A percentile compares a stretch with the other conserved stretches of the same genome.
phyloP scores from a whole-genome alignment of 108 stramenopile species.

The Cyclotella atomus region DNA sequence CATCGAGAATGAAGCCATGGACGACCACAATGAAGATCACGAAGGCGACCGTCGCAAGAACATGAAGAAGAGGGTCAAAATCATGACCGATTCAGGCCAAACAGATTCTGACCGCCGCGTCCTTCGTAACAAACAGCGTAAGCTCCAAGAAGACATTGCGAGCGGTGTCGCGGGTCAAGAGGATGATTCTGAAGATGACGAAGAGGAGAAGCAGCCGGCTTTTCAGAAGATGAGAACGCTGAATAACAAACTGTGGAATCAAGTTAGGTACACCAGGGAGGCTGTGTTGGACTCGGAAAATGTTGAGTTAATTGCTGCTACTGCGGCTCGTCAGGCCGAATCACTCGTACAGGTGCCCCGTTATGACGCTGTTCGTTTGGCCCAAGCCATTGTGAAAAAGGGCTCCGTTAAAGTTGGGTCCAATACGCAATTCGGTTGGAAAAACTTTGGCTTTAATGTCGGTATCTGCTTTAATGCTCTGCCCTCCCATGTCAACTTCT shows the following conservation, averaged over 20 bases:
- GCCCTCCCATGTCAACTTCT: conserved; percentile 67
- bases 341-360: conserved; percentile 79
- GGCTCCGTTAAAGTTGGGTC: conserved; percentile 37
- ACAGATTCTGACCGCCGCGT: conserved; percentile 79
- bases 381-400: conserved; percentile 56
- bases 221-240: conserved; percentile 41
- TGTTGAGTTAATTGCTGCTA: conserved; percentile 64
- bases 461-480: conserved; percentile 83
- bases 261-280: conserved; percentile 82
- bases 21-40: too few relatives aligned
- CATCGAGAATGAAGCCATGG: too few relatives aligned
- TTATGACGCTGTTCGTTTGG: conserved; percentile 76
- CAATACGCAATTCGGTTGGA: conserved; percentile 71
- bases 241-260: conserved; percentile 78
- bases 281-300: conserved; percentile 90
- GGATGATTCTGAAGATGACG: conserved; percentile 22
- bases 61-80: conserved; percentile 44
- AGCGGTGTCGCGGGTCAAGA: neutral
- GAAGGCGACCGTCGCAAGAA: neutral
- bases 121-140: conserved; percentile 58
- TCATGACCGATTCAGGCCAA: conserved; percentile 60
- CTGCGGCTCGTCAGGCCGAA: conserved; percentile 72
- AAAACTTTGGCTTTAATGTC: conserved; percentile 60
- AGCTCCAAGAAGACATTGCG: conserved; percentile 42
- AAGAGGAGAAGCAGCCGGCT: conserved; percentile 23